Percentiles rank a stretch among this genome's conserved stretches.
phyloP scores from a whole-genome alignment of 2,329 filamentous ascomycete species.

The Fusarium incarnatum region DNA sequence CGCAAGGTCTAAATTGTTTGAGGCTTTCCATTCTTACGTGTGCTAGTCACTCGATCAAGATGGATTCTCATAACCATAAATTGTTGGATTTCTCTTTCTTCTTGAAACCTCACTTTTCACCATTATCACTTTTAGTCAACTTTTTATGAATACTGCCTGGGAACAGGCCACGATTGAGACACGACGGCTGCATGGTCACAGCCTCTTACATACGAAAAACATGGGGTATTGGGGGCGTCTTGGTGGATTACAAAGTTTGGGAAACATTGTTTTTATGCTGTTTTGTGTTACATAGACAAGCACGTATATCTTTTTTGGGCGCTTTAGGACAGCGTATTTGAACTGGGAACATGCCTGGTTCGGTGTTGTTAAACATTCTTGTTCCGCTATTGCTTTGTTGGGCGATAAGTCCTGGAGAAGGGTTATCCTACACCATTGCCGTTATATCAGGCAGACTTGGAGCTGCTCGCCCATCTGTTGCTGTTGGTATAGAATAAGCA shows the following conservation, averaged over 20 bases:
- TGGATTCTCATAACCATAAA: slow-evolving; percentile 24
- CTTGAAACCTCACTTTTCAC: slow-evolving; percentile 45
- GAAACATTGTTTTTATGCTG: slow-evolving; percentile 15
- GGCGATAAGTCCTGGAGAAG: slow-evolving; percentile 17
- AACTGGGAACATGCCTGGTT: slow-evolving; percentile 21
- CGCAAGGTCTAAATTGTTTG: slow-evolving; percentile 44
- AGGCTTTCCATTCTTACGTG: neutral
- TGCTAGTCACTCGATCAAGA: slow-evolving; percentile 19
- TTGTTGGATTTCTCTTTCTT: slow-evolving; percentile 46
- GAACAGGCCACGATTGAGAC: slow-evolving; percentile 29
- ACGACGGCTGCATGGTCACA: slow-evolving; percentile 39
- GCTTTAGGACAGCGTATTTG: slow-evolving; percentile 28
- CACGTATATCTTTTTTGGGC: slow-evolving; percentile 34
- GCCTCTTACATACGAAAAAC: slow-evolving; percentile 33
- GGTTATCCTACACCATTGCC: slow-evolving; percentile 39
- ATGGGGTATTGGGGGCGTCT: slow-evolving; percentile 29
- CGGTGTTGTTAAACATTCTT: slow-evolving; percentile 4
- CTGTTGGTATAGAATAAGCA: slow-evolving; percentile 21
- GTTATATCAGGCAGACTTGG: slow-evolving; percentile 7
- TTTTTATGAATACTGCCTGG: slow-evolving; percentile 34
- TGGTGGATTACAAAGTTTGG: slow-evolving; percentile 22
- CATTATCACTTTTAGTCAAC: slow-evolving; percentile 48
- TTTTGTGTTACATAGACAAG: slow-evolving; percentile 41
- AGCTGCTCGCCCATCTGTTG: slow-evolving; percentile 9
- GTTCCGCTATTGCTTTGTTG: slow-evolving; percentile 16